A percentile compares a stretch with the other conserved stretches of the same genome.
Conservation (phyloP, 768 basidiomycete species). For the Russula emetica region DNA sequence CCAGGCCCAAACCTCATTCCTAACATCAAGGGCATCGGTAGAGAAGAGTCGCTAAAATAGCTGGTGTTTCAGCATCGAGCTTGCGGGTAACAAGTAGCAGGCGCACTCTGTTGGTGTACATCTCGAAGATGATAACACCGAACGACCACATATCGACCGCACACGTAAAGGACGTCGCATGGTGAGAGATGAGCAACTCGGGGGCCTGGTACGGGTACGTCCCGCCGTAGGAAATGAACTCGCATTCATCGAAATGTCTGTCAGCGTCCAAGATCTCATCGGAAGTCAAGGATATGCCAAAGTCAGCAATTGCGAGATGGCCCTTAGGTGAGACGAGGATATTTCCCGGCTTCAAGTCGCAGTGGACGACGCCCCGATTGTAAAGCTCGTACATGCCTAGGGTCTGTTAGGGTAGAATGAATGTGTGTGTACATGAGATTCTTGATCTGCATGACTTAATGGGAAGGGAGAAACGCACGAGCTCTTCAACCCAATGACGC, state of each 20-base stretch:
- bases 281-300: conserved; percentile 12
- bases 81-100: background rate
- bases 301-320: conserved; percentile 28
- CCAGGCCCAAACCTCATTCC: conserved; percentile 22
- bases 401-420: background rate
- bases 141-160: conserved; percentile 25
- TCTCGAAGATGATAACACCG: conserved; percentile 21
- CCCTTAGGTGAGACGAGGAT: conserved; percentile 25
- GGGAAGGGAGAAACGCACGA: conserved; percentile 1
- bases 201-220: conserved; percentile 25
- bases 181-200: conserved; percentile 18
- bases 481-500: conserved; percentile 19
- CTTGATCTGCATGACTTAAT: background rate
- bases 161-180: conserved; percentile 5
- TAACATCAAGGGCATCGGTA: background rate
- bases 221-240: conserved; percentile 12
- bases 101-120: conserved; percentile 10
- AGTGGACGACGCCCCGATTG: conserved; percentile 41
- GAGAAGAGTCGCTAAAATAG: conserved; percentile 17
- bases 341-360: conserved; percentile 47
- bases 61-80: background rate
- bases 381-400: conserved; percentile 36
- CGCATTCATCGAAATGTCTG: conserved; percentile 2
- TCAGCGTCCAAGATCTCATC: background rate
- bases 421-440: background rate